Evolutionary conservation across 2,329 filamentous ascomycete genomes (phyloP).

Genomic region (Arthrinium puccinioides): DNA sequence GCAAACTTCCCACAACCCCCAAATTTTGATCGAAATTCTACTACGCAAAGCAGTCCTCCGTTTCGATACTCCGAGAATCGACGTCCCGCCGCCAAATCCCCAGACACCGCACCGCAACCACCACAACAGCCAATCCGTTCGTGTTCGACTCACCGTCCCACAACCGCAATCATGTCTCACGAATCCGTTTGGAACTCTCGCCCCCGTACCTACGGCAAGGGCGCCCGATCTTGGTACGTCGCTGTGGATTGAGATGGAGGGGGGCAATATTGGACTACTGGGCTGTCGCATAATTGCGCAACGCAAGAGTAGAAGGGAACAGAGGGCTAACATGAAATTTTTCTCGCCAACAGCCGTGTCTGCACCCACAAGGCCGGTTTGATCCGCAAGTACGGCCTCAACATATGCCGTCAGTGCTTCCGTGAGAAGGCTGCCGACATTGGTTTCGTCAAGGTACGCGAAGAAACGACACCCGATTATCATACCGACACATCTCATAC

Average conservation of each 20-base stretch:
- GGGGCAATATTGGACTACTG: conserved; percentile 1
- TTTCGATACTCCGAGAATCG: conserved; percentile 1
- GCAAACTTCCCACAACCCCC: conserved; percentile 4
- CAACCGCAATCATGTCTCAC: conserved; percentile 55
- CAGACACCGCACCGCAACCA: conserved; percentile 2
- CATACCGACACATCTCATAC: too few relatives aligned
- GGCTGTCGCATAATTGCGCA: too few relatives aligned
- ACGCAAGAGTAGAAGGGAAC: too few relatives aligned
- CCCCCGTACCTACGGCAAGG: conserved; percentile 96
- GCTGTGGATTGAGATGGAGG: conserved; percentile 4
- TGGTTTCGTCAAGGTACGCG: conserved; percentile 61
- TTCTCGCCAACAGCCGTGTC: conserved; percentile 43
- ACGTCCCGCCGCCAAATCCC: neutral
- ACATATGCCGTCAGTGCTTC: conserved; percentile 78
- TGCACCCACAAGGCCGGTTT: conserved; percentile 96
- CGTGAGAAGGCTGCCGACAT: conserved; percentile 67
- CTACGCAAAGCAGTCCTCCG: too few relatives aligned
- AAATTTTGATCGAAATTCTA: too few relatives aligned
- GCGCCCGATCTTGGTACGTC: conserved; percentile 84
- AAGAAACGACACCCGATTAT: neutral
- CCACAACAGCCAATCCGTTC: neutral
- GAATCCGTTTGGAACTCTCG: conserved; percentile 99
- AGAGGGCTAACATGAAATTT: conserved; percentile 5
- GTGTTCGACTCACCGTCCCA: conserved; percentile 15
- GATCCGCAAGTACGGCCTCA: conserved; percentile 99